Percentiles rank a stretch among this genome's conserved stretches.
phyloP scores from a whole-genome alignment of 805 yeast genomes.

The Candida caryicola region DNA sequence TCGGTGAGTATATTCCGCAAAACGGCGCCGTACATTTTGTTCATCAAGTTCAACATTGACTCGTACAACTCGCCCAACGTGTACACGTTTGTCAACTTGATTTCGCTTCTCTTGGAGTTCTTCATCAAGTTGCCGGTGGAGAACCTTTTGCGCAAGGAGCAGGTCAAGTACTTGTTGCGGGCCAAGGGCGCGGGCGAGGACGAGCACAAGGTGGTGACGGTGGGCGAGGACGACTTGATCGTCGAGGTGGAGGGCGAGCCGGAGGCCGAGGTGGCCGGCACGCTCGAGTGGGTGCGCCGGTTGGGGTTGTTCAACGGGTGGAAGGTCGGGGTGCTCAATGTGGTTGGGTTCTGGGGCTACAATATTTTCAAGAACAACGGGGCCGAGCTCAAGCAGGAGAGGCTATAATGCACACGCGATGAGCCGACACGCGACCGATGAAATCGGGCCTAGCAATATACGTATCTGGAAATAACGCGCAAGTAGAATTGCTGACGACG shows the following conservation, averaged over 20 bases:
- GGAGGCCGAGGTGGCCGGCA: background rate
- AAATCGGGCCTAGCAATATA: no score
- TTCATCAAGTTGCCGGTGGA: constrained; percentile 83
- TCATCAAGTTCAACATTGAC: constrained; percentile 62
- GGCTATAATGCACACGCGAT: constrained; percentile 23
- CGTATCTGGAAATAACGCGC: no score
- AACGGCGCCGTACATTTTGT: constrained; percentile 63
- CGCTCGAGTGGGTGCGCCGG: constrained; percentile 21
- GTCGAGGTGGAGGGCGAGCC: constrained; percentile 41
- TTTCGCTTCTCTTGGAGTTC: constrained; percentile 64
- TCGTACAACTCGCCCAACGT: constrained; percentile 58
- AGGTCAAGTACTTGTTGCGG: constrained; percentile 59
- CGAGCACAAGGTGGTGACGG: constrained; percentile 36
- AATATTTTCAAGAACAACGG: constrained; percentile 53
- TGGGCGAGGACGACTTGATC: constrained; percentile 51
- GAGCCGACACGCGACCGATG: no score
- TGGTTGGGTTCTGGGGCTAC: constrained; percentile 81
- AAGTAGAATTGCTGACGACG: no score
- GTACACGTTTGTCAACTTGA: constrained; percentile 56
- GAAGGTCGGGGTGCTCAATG: constrained; percentile 79
- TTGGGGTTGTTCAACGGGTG: constrained; percentile 75
- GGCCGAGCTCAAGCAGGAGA: constrained; percentile 33
- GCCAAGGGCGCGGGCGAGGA: constrained; percentile 37
- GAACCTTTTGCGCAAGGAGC: constrained; percentile 80
- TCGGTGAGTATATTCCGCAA: constrained; percentile 58